phyloP scores from a whole-genome alignment of 306 rosid genomes.

The Fagus crenata region DNA sequence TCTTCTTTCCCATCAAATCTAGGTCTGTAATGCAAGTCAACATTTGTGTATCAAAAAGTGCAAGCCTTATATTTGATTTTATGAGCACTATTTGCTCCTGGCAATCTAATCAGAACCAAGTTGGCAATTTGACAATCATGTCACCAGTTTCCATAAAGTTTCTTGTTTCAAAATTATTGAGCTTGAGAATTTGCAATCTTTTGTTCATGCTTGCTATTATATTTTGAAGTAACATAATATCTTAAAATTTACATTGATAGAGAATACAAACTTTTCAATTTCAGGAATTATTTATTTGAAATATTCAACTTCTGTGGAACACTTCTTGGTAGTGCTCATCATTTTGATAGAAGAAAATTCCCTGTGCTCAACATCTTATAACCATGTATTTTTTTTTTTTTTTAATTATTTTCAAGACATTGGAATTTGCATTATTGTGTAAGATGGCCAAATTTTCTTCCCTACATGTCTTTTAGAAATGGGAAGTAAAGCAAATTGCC shows the following conservation, averaged over 20 bases:
- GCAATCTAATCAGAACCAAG: background rate
- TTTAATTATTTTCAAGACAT: slow-evolving; percentile 5
- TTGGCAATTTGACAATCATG: background rate
- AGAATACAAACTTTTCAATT: background rate
- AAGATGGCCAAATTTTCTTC: slow-evolving; percentile 2
- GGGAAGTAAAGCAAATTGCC: slow-evolving; percentile 12
- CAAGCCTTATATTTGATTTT: background rate
- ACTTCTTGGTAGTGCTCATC: background rate
- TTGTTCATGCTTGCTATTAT: background rate
- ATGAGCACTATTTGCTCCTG: background rate
- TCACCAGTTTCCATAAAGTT: background rate
- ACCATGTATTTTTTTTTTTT: background rate
- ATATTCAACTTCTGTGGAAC: background rate
- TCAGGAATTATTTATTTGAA: background rate
- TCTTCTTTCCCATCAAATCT: slow-evolving; percentile 3
- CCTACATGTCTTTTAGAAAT: slow-evolving; percentile 3
- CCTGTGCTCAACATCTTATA: background rate
- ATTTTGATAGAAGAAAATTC: background rate
- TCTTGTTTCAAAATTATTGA: background rate
- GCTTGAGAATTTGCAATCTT: background rate
- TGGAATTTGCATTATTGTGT: background rate
- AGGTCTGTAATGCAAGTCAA: background rate
- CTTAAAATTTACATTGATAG: background rate
- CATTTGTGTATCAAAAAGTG: background rate
- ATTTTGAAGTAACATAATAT: background rate